These are phyloP conservation scores for Chaetomiaceae sp. DNA, from an alignment of 2,329 filamentous ascomycete species.

Conservation along the genomic window DNA sequence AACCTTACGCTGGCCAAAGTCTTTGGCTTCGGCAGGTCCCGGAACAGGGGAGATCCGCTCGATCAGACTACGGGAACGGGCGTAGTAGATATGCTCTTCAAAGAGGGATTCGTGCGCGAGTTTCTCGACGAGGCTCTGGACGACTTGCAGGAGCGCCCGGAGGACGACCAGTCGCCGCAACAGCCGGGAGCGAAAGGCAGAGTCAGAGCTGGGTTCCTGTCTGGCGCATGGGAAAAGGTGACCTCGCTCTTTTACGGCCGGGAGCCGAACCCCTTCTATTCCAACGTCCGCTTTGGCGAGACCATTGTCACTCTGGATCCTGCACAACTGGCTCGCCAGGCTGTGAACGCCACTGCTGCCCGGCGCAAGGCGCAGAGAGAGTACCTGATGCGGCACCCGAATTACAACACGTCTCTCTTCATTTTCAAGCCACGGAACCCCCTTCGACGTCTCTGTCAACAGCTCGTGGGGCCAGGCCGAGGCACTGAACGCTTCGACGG, in stretches of 20 bases:
- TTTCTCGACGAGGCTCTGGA: conserved; percentile 75
- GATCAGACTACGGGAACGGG: conserved; percentile 87
- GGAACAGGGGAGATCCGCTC: conserved; percentile 69
- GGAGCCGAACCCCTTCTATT: conserved; percentile 94
- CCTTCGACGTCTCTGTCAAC: conserved; percentile 77
- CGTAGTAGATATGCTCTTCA: conserved; percentile 92
- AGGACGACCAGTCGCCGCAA: conserved; percentile 33
- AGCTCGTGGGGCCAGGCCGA: conserved; percentile 84
- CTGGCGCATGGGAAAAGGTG: conserved; percentile 57
- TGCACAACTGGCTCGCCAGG: conserved; percentile 82
- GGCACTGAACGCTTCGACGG: conserved; percentile 85
- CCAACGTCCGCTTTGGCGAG: conserved; percentile 63
- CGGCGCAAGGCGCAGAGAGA: conserved; percentile 86
- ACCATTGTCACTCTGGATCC: conserved; percentile 78
- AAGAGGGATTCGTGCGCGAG: conserved; percentile 90
- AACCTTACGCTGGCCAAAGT: conserved; percentile 74
- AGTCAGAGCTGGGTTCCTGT: conserved; percentile 54
- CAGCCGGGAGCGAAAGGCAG: conserved; percentile 35
- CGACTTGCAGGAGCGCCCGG: conserved; percentile 35
- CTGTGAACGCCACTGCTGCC: conserved; percentile 74
- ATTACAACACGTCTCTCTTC: conserved; percentile 88
- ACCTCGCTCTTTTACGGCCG: conserved; percentile 52
- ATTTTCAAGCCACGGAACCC: conserved; percentile 76
- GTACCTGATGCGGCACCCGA: conserved; percentile 80
- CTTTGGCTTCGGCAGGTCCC: conserved; percentile 57